These are phyloP conservation scores for Cicer cuneatum DNA, from an alignment of 306 rosid genomes.

Conservation along the genomic window DNA sequence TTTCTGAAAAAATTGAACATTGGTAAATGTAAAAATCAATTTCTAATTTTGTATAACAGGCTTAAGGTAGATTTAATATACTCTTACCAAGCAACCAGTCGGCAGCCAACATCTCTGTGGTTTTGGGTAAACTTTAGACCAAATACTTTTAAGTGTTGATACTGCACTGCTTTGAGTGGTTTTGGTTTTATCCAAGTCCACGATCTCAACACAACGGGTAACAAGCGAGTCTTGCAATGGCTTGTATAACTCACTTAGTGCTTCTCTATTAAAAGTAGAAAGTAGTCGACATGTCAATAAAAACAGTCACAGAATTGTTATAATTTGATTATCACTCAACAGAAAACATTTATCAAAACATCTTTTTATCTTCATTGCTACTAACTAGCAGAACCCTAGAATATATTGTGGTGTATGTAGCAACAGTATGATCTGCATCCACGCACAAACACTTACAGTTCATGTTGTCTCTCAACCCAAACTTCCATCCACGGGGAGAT, in stretches of 20 bases:
- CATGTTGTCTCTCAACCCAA: constrained; percentile 78
- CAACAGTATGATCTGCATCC: constrained; percentile 30
- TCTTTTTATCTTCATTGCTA: neutral
- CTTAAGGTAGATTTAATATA: constrained; percentile 32
- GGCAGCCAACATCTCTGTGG: constrained; percentile 96
- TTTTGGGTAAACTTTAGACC: constrained; percentile 86
- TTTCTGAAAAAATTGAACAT: constrained; percentile 59
- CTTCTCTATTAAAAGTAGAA: constrained; percentile 53
- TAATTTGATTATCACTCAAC: constrained; percentile 20
- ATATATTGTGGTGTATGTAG: constrained; percentile 2
- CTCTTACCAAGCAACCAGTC: constrained; percentile 91
- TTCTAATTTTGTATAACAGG: constrained; percentile 22
- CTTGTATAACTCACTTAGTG: constrained; percentile 66
- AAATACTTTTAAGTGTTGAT: constrained; percentile 62
- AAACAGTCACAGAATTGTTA: constrained; percentile 15
- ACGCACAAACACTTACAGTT: constrained; percentile 58
- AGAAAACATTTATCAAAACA: constrained; percentile 12
- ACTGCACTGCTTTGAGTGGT: constrained; percentile 50
- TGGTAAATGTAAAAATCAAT: constrained; percentile 39
- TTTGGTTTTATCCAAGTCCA: constrained; percentile 59
- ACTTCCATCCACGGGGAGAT: constrained; percentile 92
- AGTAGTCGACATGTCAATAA: constrained; percentile 27
- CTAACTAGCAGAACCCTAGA: constrained; percentile 14
- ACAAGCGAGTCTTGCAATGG: constrained; percentile 83
- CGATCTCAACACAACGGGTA: constrained; percentile 70